Base-by-base conservation (phyloP, 108 stramenopile genomes). In the Cyclotella choctawhatcheeana region DNA sequence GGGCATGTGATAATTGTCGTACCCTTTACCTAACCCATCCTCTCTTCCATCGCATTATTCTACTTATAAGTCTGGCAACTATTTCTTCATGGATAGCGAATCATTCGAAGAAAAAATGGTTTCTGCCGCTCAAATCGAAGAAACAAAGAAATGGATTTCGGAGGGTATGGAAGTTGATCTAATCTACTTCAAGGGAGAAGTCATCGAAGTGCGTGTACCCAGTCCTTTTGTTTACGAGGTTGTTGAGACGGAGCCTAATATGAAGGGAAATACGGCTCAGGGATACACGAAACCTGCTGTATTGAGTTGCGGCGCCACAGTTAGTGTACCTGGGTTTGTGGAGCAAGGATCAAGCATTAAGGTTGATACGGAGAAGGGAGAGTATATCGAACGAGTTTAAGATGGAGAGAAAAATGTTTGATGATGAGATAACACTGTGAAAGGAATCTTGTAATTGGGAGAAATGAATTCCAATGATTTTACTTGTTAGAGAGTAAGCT, bases 181-280 rank as follows among this genome's bases (percentile, higher is more conserved):
- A 44, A 82, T 92, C 43, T 83, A 72, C 50, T 97, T 91, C 79
- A 96, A 96, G 68, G 94, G 75, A 10, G 84, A 90, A 30, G 74
- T 91, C 25, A 96, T 97, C 61, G 97, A 97, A 44, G 89, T 96
- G 4, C 71, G 77, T 14, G 80, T 95, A 27, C 97, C 97, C 30
- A 67, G 68, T 47, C 81, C 86, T 7, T 81, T 76, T 55, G 60
- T 85, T 17, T 94, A 88, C 37, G 79, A 84, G 59, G 88, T 97
- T 44, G 81, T 84, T 12, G 91, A 96, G 56, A 96, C 95, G 18
- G 95, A 92, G 59, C 97, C 97, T 5, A 92, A 88, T 50, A 83
- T 93, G 55, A 94, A 96, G 92, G 97, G 96, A 17, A 97, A 96
- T 74, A 97, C 97, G 0, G 86, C 94, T 6, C 92, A 95, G 76